Conservation (phyloP, 2,329 filamentous ascomycete species). For the Sclerotinia nivalis region DNA sequence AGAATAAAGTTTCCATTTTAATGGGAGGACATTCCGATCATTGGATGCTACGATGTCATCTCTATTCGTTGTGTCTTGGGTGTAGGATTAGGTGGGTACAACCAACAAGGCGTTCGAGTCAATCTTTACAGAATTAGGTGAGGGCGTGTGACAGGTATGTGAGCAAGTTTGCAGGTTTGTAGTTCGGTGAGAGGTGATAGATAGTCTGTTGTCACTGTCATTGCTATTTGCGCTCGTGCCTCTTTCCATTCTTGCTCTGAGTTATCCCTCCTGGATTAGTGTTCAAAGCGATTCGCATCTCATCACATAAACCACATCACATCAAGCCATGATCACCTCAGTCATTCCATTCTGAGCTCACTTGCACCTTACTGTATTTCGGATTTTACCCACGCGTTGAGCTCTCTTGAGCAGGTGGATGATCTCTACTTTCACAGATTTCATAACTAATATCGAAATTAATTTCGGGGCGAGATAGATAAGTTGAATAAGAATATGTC, state of each 20-base stretch:
- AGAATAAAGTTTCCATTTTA: not conserved
- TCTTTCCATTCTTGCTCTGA: not conserved
- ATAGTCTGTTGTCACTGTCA: not conserved
- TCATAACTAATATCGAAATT: too few species aligned
- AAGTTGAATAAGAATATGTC: too few species aligned
- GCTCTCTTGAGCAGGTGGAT: not conserved
- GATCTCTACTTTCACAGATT: too few species aligned
- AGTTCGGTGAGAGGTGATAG: not conserved
- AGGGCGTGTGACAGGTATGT: not conserved
- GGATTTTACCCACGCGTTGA: too few species aligned
- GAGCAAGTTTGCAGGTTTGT: not conserved
- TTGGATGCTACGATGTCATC: not conserved
- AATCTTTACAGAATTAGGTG: not conserved
- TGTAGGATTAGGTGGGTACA: not conserved
- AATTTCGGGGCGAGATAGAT: too few species aligned
- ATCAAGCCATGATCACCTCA: conserved; percentile 5
- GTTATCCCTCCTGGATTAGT: not conserved
- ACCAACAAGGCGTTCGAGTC: not conserved
- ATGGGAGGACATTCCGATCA: not conserved
- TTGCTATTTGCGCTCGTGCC: not conserved
- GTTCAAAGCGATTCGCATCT: not conserved
- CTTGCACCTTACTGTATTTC: not conserved
- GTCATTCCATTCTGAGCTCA: not conserved
- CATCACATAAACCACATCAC: not conserved
- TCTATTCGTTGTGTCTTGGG: not conserved